phyloP scores from a whole-genome alignment of 2,329 filamentous ascomycete species.

The Diplodia intermedia region DNA sequence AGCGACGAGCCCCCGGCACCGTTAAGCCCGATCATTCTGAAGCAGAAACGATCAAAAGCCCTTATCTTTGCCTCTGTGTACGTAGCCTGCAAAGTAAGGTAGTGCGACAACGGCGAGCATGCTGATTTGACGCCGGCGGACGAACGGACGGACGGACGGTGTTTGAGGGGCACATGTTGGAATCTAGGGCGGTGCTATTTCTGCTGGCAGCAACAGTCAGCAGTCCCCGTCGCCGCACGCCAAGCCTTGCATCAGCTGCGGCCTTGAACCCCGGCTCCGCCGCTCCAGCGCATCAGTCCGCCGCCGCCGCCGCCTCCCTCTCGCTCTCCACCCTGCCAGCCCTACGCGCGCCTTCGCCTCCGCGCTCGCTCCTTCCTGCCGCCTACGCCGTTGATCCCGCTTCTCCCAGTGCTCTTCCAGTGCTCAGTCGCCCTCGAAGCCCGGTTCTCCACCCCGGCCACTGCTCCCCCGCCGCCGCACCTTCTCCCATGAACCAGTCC shows the following conservation, averaged over 20 bases:
- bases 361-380: neutral
- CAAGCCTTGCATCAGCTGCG: conserved; percentile 30
- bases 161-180: neutral
- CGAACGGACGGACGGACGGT: neutral
- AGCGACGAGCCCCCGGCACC: no score
- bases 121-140: conserved; percentile 4
- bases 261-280: conserved; percentile 16
- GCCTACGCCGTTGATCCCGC: neutral
- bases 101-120: conserved; percentile 21
- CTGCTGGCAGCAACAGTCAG: conserved; percentile 10
- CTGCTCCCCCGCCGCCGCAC: neutral
- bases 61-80: no score
- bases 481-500: conserved; percentile 14
- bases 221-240: conserved; percentile 1
- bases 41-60: no score
- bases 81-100: neutral
- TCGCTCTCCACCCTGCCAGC: conserved; percentile 1
- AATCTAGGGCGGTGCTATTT: conserved; percentile 14
- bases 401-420: neutral
- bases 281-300: conserved; percentile 24
- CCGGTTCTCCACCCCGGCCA: neutral
- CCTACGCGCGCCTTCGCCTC: conserved; percentile 8
- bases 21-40: no score
- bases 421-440: neutral
- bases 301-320: conserved; percentile 14